Evolutionary conservation across 2,329 filamentous ascomycete species (phyloP), one percentile per base, ranked within the genome.

Genomic region (Trichoderma sp.): DNA sequence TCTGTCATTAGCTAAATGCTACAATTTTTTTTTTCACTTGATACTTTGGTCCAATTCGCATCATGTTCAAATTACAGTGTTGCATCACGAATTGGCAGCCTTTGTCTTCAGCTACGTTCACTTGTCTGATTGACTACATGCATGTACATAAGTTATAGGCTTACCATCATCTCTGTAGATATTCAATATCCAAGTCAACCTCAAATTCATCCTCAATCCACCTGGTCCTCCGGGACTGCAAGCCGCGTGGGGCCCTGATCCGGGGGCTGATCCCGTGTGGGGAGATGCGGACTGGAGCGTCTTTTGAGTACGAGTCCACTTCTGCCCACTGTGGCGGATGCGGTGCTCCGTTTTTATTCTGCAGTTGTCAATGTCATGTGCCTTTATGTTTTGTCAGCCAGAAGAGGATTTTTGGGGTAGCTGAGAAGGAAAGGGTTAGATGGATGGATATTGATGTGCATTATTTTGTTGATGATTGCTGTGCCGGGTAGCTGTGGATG

Each of bases 181-280:
- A 49, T 49, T 13, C 47, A 3, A 13, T 13, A 8, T 43, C 40
- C 40, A 43, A 19, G 8, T 43, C 40, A 43, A 43, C 7, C 40
- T 43, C 40, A 19, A 6, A 49, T 49, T 11, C 47, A 5, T 11
- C 47, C 10, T 16, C 31, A 16, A 40, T 40, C 24, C 16, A 11
- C 10, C n/a, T 40, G 33, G 43, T 33, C 27, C 16, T 47, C 19
- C 57, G 58, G 57, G 1, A n/a, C 33, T 13, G 33, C 49, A 27
- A 35, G 29, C 66, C 49, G 58, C 66, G 58, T 62, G 63, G 63
- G 63, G 40, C 63, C 37, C 19, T 49, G 53, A 14, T 16, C 62
- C 53, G 62, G 63, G 21, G 27, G 63, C n/a, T 49, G 53, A 52
- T 58, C 27, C 52, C 55, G 37, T 63, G 63, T 67, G 63, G 63